Conservation (phyloP, 177 flowering plant species). For the Vitis hybrid region DNA sequence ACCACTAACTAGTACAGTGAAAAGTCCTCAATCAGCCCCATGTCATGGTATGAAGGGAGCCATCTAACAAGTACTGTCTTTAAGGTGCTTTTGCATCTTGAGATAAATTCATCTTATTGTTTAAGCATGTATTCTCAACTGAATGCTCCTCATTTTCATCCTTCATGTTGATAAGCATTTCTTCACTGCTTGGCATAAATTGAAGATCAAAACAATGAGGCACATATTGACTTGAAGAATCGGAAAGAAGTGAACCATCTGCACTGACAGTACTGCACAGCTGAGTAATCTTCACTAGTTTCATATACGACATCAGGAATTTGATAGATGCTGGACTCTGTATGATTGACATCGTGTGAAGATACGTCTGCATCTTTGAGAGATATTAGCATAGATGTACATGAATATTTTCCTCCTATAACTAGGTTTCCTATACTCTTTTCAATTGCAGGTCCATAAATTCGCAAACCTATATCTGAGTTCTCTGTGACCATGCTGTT, state of each 20-base stretch:
- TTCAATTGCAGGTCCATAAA: slow-evolving; percentile 12
- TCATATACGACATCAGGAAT: slow-evolving; percentile 22
- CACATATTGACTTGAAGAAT: slow-evolving; percentile 6
- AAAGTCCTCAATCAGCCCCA: slow-evolving; percentile 83
- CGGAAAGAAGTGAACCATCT: slow-evolving; percentile 10
- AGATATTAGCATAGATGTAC: slow-evolving; percentile 12
- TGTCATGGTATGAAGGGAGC: slow-evolving; percentile 91
- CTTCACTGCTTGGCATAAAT: slow-evolving; percentile 16
- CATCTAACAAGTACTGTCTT: slow-evolving; percentile 72
- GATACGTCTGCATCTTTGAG: slow-evolving; percentile 19
- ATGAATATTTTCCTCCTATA: slow-evolving; percentile 19
- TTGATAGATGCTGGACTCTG: slow-evolving; percentile 21
- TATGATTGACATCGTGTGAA: slow-evolving; percentile 17
- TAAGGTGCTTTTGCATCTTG: slow-evolving; percentile 34
- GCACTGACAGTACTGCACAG: slow-evolving; percentile 11
- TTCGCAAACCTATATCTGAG: slow-evolving; percentile 8
- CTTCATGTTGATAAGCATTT: slow-evolving; percentile 9
- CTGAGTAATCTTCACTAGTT: slow-evolving; percentile 15
- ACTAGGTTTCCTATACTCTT: slow-evolving; percentile 16
- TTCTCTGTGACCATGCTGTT: slow-evolving; percentile 10
- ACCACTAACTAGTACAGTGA: slow-evolving; percentile 72
- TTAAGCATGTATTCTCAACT: slow-evolving; percentile 18
- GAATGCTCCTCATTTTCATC: slow-evolving; percentile 28
- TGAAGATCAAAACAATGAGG: slow-evolving; percentile 16
- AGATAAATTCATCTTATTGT: slow-evolving; percentile 15